phyloP scores from a whole-genome alignment of 2,329 filamentous ascomycete species.

The Aureobasidium namibiae region DNA sequence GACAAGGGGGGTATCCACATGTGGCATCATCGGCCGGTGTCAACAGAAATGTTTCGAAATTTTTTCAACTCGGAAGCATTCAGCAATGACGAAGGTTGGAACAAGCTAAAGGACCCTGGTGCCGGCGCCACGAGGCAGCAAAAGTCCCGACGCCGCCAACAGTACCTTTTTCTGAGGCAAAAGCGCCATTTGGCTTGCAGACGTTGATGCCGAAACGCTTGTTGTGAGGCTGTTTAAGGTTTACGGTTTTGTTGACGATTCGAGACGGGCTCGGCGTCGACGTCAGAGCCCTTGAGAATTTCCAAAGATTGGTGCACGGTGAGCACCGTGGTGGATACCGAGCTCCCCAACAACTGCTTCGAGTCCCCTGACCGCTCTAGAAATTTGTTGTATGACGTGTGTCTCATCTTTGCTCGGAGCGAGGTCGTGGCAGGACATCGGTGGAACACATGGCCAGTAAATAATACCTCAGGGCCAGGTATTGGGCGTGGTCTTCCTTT shows the following conservation, averaged over 20 bases:
- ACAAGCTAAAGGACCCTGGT: constrained; percentile 9
- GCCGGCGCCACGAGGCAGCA: constrained; percentile 10
- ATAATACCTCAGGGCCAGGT: constrained; percentile 8
- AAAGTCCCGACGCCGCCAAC: background rate
- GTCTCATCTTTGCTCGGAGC: constrained; percentile 9
- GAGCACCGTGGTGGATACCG: constrained; percentile 8
- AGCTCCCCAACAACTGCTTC: constrained; percentile 9
- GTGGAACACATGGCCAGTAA: constrained; percentile 1
- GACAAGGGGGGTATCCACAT: constrained; percentile 9
- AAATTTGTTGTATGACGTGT: constrained; percentile 12
- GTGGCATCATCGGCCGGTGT: constrained; percentile 14
- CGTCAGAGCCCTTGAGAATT: background rate
- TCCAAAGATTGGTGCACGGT: constrained; percentile 9
- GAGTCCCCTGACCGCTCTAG: constrained; percentile 7
- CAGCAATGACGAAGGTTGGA: constrained; percentile 12
- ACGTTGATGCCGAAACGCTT: constrained; percentile 11
- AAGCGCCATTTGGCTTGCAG: constrained; percentile 1
- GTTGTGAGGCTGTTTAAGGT: constrained; percentile 3
- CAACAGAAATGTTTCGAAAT: constrained; percentile 12
- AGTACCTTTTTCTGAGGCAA: constrained; percentile 8
- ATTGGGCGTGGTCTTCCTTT: background rate
- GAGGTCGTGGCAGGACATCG: constrained; percentile 10
- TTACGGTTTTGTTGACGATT: constrained; percentile 7
- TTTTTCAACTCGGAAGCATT: constrained; percentile 8
- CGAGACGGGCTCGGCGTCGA: constrained; percentile 2